Base-by-base conservation (phyloP, 306 rosid genomes). In the Sesbania bispinosa region DNA sequence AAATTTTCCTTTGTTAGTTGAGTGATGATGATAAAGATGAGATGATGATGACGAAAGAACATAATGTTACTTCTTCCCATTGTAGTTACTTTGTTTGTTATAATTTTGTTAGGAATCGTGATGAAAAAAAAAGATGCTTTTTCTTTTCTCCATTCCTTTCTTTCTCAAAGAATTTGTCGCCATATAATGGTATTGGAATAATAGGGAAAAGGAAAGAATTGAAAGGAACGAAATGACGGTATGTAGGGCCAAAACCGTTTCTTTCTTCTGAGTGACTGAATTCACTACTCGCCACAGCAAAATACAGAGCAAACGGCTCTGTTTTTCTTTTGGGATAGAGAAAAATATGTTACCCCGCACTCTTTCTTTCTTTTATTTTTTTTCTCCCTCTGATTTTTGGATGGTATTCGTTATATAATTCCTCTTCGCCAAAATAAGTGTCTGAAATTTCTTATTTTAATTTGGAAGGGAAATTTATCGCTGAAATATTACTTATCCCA, bases 1-100 rank as follows among this genome's bases (percentile, higher is more conserved):
- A n/a, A n/a, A n/a, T 15, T n/a, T n/a, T n/a, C n/a, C n/a, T n/a
- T 74, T 33, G 59, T 73, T 85, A 41, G 80, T 71, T 79, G 74
- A 41, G 73, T 23, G 73, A 54, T 52, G 79, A 80, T 64, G 76
- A 48, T 42, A 45, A 53, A 65, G 30, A 73, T 65, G 68, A 74
- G 54, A 66, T 43, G 54, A 73, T 32, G 82, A 65, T 47, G 82
- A 70, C 30, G 65, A 79, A 18, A 64, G 59, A 73, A 65, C 64
- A 69, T 65, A 27, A 2, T 39, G 13, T 7, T 39, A 68, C 53
- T 46, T 53, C 54, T 48, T 73, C 42, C 70, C 19, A 11, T 27
- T 52, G 47, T 67, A 57, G 54, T 36, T 59, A 48, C 21, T n/a
- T n/a, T n/a, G n/a, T 46, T 73, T 57, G 38, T 33, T 53, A 5